A percentile compares a stretch with the other conserved stretches of the same genome.
Conservation (phyloP, 768 basidiomycete species). For the Hericium rajendrae region DNA sequence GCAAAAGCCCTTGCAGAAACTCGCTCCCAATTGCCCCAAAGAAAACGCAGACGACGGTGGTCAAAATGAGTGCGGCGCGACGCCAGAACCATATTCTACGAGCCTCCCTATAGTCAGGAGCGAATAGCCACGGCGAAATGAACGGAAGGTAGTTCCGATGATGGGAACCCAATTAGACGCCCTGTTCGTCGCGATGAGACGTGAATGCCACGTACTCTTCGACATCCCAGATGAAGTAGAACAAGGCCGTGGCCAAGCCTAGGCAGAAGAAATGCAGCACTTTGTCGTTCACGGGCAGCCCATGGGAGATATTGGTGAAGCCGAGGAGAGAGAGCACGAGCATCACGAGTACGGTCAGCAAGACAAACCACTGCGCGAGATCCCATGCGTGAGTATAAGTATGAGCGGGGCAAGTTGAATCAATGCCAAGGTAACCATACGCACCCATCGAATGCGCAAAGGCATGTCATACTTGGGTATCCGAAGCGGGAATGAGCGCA, state of each 20-base stretch:
- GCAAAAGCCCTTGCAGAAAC: conserved; percentile 69
- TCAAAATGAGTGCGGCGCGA: conserved; percentile 58
- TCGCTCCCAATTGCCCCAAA: conserved; percentile 78
- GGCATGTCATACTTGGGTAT: conserved; percentile 64
- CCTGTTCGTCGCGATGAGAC: background rate
- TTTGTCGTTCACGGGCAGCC: conserved; percentile 70
- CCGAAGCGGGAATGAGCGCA: conserved; percentile 59
- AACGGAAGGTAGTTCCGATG: background rate
- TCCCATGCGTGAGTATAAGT: background rate
- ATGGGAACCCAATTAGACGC: background rate
- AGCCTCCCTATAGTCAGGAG: conserved; percentile 42
- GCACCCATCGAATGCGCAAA: conserved; percentile 62
- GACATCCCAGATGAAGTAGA: conserved; percentile 82
- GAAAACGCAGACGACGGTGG: conserved; percentile 61
- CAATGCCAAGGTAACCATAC: conserved; percentile 4
- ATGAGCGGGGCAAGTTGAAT: background rate
- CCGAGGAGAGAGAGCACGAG: conserved; percentile 63
- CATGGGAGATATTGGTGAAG: conserved; percentile 58
- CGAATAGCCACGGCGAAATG: background rate
- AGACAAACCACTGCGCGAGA: conserved; percentile 62
- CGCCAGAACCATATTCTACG: conserved; percentile 86
- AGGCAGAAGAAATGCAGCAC: conserved; percentile 74
- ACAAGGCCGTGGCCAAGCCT: conserved; percentile 62
- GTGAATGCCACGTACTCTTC: conserved; percentile 55
- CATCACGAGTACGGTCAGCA: conserved; percentile 62